These are phyloP conservation scores for Citrus maxima DNA, from an alignment of 345 rosid genomes.

Conservation along the genomic window DNA sequence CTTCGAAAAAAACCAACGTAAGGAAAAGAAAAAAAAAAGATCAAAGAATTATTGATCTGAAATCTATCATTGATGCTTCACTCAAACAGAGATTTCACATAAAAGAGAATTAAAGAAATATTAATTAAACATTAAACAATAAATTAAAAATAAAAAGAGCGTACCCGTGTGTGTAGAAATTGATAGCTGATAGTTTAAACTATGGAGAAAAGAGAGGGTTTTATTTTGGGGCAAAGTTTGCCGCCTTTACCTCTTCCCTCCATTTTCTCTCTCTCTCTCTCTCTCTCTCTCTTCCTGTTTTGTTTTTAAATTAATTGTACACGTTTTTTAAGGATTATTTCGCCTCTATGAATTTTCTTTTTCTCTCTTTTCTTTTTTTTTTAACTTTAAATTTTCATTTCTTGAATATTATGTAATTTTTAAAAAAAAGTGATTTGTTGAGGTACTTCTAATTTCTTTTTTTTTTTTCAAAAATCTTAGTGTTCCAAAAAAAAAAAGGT, in stretches of 20 bases:
- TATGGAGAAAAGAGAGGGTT: not conserved
- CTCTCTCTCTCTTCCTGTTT: not conserved
- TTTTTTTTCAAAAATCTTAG: too few relatives aligned
- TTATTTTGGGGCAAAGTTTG: slow-evolving; percentile 1
- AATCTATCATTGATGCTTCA: not conserved
- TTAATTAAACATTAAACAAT: not conserved
- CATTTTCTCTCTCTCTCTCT: not conserved
- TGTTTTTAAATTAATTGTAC: not conserved
- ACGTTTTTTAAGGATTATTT: not conserved
- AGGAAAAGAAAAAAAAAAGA: not conserved
- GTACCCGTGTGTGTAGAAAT: not conserved
- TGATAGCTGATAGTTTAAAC: not conserved
- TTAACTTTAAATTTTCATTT: too few relatives aligned
- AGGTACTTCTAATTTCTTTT: too few relatives aligned
- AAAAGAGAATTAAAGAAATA: not conserved
- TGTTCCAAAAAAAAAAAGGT: too few relatives aligned
- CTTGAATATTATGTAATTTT: too few relatives aligned
- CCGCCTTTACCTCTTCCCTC: slow-evolving; percentile 8
- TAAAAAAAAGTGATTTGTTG: too few relatives aligned
- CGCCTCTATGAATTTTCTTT: too few relatives aligned
- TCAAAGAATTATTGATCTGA: not conserved
- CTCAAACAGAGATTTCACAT: not conserved
- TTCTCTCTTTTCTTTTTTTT: too few relatives aligned
- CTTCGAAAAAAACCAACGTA: not conserved
- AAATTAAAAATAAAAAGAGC: not conserved